Percentiles rank a stretch among this genome's conserved stretches.
These are phyloP conservation scores for Malbranchea zuffiana DNA, from an alignment of 2,329 filamentous ascomycete genomes.

Conservation along the genomic window DNA sequence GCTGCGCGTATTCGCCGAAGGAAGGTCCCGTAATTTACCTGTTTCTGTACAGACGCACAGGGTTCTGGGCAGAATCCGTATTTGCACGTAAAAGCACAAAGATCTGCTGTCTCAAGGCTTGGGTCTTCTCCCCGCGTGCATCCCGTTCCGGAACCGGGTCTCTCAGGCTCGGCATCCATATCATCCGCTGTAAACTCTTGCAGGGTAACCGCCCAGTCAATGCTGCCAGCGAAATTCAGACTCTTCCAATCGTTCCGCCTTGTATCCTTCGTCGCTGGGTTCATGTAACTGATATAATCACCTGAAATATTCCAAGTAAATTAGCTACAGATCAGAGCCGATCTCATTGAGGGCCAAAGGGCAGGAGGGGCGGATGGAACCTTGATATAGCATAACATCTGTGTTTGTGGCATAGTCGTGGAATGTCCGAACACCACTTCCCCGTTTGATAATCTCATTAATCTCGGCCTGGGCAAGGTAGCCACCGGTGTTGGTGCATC, in stretches of 20 bases:
- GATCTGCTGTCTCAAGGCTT: background rate
- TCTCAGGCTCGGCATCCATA: background rate
- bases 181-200: slow-evolving; percentile 2
- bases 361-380: background rate
- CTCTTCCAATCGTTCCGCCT: slow-evolving; percentile 14
- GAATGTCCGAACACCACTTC: background rate
- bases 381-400: slow-evolving; percentile 6
- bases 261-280: slow-evolving; percentile 15
- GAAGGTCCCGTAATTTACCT: background rate
- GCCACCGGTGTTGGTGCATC: slow-evolving; percentile 25
- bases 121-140: background rate
- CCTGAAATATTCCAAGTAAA: background rate
- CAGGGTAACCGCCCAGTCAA: slow-evolving; percentile 1
- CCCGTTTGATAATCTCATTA: slow-evolving; percentile 19
- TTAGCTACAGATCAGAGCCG: background rate
- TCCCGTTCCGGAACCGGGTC: background rate
- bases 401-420: slow-evolving; percentile 1
- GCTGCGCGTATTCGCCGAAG: background rate
- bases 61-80: background rate
- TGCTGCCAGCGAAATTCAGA: slow-evolving; percentile 20
- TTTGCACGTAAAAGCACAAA: background rate
- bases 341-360: background rate
- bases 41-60: background rate
- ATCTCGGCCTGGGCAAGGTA: slow-evolving; percentile 29
- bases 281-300: slow-evolving; percentile 2